Percentiles rank a stretch among this genome's conserved stretches.
Conservation (phyloP, 108 stramenopile species). For the Nitzschia sp. region DNA sequence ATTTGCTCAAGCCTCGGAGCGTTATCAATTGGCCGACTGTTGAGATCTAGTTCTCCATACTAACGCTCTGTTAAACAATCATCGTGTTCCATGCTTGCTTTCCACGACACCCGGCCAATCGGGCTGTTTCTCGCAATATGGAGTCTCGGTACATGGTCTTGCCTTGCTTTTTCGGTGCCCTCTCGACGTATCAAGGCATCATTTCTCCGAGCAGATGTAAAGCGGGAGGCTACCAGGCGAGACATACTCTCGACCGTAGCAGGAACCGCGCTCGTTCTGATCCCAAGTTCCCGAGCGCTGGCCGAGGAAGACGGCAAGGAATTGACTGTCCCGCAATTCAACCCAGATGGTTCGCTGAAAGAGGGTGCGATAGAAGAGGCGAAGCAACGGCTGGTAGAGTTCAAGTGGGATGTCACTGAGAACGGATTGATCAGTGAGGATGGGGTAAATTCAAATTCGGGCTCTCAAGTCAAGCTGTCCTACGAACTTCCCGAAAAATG, state of each 20-base stretch:
- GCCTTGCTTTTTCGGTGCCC: too few relatives aligned
- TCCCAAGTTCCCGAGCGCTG: not conserved
- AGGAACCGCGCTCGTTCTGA: not conserved
- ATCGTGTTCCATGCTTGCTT: too few relatives aligned
- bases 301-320: slow-evolving; percentile 30
- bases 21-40: too few relatives aligned
- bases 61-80: too few relatives aligned
- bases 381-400: slow-evolving; percentile 48
- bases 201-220: too few relatives aligned
- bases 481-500: slow-evolving; percentile 78
- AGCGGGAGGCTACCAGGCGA: not conserved
- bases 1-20: too few relatives aligned
- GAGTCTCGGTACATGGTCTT: too few relatives aligned
- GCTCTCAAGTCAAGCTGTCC: slow-evolving; percentile 33
- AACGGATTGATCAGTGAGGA: slow-evolving; percentile 43
- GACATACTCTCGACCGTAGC: not conserved
- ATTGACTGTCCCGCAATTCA: slow-evolving; percentile 66
- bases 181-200: too few relatives aligned
- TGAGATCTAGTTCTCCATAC: too few relatives aligned
- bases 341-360: slow-evolving; percentile 75
- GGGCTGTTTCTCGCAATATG: too few relatives aligned
- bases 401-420: slow-evolving; percentile 44
- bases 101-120: too few relatives aligned
- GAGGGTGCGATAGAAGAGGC: slow-evolving; percentile 56
- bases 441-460: slow-evolving; percentile 26